These are phyloP conservation scores for Metschnikowia shivogae DNA, from an alignment of 805 yeast genomes.

Conservation along the genomic window DNA sequence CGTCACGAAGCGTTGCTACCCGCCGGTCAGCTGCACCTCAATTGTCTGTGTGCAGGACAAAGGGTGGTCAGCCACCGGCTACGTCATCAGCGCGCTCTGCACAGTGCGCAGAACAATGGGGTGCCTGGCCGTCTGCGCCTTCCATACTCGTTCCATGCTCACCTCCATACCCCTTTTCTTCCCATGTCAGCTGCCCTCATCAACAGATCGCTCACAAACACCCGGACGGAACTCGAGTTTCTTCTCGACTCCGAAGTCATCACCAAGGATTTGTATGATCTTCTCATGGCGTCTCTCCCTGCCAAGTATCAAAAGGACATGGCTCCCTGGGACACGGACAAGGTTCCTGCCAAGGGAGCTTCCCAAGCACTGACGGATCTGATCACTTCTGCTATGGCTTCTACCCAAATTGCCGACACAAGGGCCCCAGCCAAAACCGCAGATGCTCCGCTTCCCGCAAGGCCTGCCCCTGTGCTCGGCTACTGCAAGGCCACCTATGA, in stretches of 20 bases:
- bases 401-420: slow-evolving; percentile 1
- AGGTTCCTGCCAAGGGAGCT: slow-evolving; percentile 12
- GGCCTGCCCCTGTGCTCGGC: slow-evolving; percentile 22
- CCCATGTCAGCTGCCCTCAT: slow-evolving; percentile 52
- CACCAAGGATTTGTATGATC: slow-evolving; percentile 48
- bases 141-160: too few relatives aligned
- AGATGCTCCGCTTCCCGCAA: slow-evolving; percentile 14
- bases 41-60: too few relatives aligned
- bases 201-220: slow-evolving; percentile 73
- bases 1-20: too few relatives aligned
- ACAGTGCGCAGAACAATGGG: slow-evolving; percentile 2
- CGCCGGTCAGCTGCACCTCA: too few relatives aligned
- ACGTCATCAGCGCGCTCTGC: background rate
- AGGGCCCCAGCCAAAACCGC: slow-evolving; percentile 7
- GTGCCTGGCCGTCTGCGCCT: background rate
- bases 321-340: slow-evolving; percentile 44
- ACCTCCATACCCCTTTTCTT: background rate
- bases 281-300: slow-evolving; percentile 53
- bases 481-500: slow-evolving; percentile 67
- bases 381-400: slow-evolving; percentile 6
- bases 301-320: slow-evolving; percentile 49
- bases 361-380: background rate
- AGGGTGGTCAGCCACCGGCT: background rate
- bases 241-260: slow-evolving; percentile 71
- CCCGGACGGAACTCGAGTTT: slow-evolving; percentile 78